These are phyloP conservation scores for Trypanosoma avium DNA, from an alignment of 208 protist genomes.

Conservation along the genomic window DNA sequence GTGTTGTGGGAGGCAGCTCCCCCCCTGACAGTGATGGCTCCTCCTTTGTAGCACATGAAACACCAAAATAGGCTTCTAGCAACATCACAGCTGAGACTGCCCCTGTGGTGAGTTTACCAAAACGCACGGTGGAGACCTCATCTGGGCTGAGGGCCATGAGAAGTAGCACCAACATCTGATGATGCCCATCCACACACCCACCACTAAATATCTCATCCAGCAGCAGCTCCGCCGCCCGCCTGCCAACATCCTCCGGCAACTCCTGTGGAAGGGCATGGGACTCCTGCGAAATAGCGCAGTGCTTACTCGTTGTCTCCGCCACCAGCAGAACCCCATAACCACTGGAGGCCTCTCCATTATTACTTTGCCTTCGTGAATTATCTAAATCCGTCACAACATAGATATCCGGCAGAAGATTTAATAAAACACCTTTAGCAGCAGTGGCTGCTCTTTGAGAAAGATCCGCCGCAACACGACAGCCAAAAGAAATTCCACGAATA, in stretches of 20 bases:
- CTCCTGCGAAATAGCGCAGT: conserved; percentile 87
- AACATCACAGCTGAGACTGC: conserved; percentile 78
- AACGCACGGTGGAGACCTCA: conserved; percentile 90
- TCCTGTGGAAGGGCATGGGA: conserved; percentile 61
- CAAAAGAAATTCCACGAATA: conserved; percentile 92
- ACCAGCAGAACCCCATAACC: conserved; percentile 93
- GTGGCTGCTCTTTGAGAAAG: conserved; percentile 86
- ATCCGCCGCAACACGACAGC: conserved; percentile 78
- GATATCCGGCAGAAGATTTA: conserved; percentile 90
- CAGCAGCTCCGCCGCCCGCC: conserved; percentile 70
- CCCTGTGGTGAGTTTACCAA: conserved; percentile 73
- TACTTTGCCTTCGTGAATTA: conserved; percentile 45
- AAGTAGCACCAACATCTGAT: conserved; percentile 90
- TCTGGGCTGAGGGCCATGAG: conserved; percentile 91
- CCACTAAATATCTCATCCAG: conserved; percentile 87
- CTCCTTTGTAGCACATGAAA: conserved; percentile 78
- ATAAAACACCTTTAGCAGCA: conserved; percentile 84
- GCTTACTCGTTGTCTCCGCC: conserved; percentile 89
- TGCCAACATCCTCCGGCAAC: conserved; percentile 84
- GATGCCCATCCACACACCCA: conserved; percentile 87
- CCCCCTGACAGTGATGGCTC: conserved; percentile 58
- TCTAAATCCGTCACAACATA: conserved; percentile 93
- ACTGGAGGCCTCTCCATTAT: conserved; percentile 48
- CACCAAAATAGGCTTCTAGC: conserved; percentile 87
- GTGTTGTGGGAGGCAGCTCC: conserved; percentile 48